These are phyloP conservation scores for Metschnikowia kunwiensis DNA, from an alignment of 805 yeast species.

Conservation along the genomic window DNA sequence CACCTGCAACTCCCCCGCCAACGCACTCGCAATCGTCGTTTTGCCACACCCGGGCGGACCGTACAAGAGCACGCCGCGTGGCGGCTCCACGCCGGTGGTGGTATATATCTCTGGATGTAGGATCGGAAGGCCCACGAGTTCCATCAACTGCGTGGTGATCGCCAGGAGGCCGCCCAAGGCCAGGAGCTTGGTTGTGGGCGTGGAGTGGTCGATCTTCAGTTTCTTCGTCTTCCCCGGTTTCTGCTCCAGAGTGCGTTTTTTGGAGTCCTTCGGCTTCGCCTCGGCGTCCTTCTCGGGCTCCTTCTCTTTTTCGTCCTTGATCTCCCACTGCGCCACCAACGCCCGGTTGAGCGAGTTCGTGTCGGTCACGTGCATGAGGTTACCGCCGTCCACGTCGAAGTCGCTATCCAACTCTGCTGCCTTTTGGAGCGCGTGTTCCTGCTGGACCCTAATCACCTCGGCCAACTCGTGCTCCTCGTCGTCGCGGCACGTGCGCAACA, in stretches of 20 bases:
- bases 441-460: conserved; percentile 20
- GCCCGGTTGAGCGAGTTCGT: conserved; percentile 71
- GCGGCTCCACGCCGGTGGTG: conserved; percentile 91
- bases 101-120: conserved; percentile 88
- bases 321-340: conserved; percentile 69
- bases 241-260: conserved; percentile 47
- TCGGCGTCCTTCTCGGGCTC: conserved; percentile 7
- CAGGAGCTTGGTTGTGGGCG: conserved; percentile 65
- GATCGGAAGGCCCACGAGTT: conserved; percentile 86
- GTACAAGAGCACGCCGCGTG: conserved; percentile 87
- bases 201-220: conserved; percentile 56
- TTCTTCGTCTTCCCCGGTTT: conserved; percentile 29
- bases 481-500: conserved; percentile 50
- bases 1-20: conserved; percentile 91
- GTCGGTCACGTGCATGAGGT: conserved; percentile 64
- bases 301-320: conserved; percentile 5
- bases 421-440: conserved; percentile 19
- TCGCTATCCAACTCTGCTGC: conserved; percentile 36
- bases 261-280: conserved; percentile 10
- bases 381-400: conserved; percentile 38
- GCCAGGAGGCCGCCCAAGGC: conserved; percentile 88
- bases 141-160: conserved; percentile 83
- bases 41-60: conserved; percentile 99
- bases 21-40: conserved; percentile 91
- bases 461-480: conserved; percentile 62